phyloP scores from a whole-genome alignment of 1,139 yeast species.

The Hansenula lynferdii region DNA sequence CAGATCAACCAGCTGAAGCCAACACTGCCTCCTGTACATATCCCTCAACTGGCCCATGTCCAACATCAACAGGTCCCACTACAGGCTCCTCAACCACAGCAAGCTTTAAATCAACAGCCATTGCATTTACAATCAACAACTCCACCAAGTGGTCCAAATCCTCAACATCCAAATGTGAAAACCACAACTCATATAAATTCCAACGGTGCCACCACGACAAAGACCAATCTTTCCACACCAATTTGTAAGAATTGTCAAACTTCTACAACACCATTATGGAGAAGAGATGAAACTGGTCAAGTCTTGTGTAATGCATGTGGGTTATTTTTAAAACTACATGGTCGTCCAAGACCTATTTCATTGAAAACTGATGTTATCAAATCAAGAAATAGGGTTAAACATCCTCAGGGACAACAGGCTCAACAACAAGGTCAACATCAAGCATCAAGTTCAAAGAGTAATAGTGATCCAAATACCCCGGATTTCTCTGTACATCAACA shows the following conservation, averaged over 20 bases:
- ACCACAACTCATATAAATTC: conserved; percentile 33
- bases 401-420: too few species aligned
- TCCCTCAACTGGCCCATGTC: neutral
- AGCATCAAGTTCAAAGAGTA: conserved; percentile 2
- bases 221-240: conserved; percentile 53
- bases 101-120: neutral
- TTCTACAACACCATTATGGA: conserved; percentile 91
- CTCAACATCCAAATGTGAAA: conserved; percentile 36
- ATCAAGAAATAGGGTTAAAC: conserved; percentile 66
- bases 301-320: conserved; percentile 97
- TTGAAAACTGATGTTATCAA: conserved; percentile 89
- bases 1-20: neutral
- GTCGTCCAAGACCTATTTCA: conserved; percentile 87
- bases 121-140: neutral
- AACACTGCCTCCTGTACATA: too few species aligned
- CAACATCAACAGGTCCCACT: neutral
- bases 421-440: too few species aligned
- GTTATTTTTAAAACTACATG: conserved; percentile 82
- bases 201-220: conserved; percentile 34
- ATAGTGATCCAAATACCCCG: conserved; percentile 1
- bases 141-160: conserved; percentile 5
- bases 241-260: conserved; percentile 89
- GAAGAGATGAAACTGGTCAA: conserved; percentile 91
- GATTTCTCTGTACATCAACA: conserved; percentile 3
- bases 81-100: neutral